These are phyloP conservation scores for Penstemon newberryi DNA, from an alignment of 257 asterid genomes.

Conservation along the genomic window DNA sequence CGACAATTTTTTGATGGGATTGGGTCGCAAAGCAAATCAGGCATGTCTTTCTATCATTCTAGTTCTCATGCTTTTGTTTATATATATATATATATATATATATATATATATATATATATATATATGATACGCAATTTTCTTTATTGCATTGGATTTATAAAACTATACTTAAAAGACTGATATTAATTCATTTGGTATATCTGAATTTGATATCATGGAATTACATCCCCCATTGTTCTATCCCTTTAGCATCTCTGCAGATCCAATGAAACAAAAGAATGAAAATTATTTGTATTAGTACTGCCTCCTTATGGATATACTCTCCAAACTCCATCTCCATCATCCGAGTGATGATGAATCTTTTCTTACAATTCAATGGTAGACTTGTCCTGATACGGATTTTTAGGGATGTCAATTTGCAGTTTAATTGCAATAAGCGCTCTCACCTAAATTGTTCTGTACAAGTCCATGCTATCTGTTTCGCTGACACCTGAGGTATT, in stretches of 20 bases:
- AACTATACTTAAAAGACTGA: neutral
- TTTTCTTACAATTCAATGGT: neutral
- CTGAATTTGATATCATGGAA: neutral
- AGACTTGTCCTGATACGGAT: neutral
- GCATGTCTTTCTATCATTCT: constrained; percentile 39
- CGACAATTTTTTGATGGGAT: constrained; percentile 90
- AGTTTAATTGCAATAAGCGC: neutral
- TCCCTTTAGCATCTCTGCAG: neutral
- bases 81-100: neutral
- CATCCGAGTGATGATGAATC: neutral
- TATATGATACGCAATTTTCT: constrained; percentile 6
- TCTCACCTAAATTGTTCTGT: neutral
- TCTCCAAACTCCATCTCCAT: neutral
- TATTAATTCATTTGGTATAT: neutral
- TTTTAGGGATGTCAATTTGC: neutral
- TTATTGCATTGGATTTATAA: constrained; percentile 7
- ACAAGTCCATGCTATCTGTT: constrained; percentile 9
- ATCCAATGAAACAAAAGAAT: neutral
- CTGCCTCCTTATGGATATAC: neutral
- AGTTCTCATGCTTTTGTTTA: constrained; percentile 5
- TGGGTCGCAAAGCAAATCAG: constrained; percentile 98
- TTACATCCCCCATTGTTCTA: neutral
- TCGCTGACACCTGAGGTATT: constrained; percentile 16
- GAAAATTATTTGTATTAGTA: neutral
- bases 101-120: neutral